Base-by-base conservation (phyloP, 371 early-diverging fungal species). In the Actinomortierella ambigua region DNA sequence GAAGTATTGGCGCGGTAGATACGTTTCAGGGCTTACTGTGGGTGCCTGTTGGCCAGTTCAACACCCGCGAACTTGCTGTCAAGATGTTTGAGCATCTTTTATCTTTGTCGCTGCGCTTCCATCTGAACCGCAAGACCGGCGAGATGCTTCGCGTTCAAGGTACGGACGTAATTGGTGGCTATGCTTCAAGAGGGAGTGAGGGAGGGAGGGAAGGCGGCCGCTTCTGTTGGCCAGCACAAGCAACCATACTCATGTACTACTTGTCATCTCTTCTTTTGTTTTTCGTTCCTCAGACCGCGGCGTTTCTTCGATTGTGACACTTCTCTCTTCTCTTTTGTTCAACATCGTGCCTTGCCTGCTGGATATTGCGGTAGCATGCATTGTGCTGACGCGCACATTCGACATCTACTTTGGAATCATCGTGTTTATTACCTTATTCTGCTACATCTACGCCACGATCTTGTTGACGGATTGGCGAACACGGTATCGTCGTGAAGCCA, bases 111-210 rank as follows among this genome's bases (percentile, higher is more conserved):
- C 71, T 96, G 23, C 81, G 90, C n/a, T 97, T 90, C 68, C 97
- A 97, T 65, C 85, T 96, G 56, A 92, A 90, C 55, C 88, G 96
- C 54, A 96, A 97, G 71, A 98, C 98, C 0, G 96, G 96, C n/a
- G 96, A 95, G 64, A 90, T 93, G 23, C 77, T 94, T 44, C 85
- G 94, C 9, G 88, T 92, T 8, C 85, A 86, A 75, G 81, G 78
- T 77, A 75, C 54, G 20, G 6, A 43, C 17, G 24, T 2, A 27
- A 46, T 39, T 17, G 11, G 54, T 34, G 26, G n/a, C n/a, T 4
- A 17, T 23, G 24, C 46, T 42, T 55, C 7, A 14, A 47, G 18
- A 44, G 15, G n/a, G n/a, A n/a, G n/a, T n/a, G n/a, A n/a, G n/a
- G n/a, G n/a, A n/a, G n/a, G n/a, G n/a, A n/a, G n/a, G n/a, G n/a